Conservation (phyloP, 495 filamentous ascomycete species). For the Penicillium mononematosum region DNA sequence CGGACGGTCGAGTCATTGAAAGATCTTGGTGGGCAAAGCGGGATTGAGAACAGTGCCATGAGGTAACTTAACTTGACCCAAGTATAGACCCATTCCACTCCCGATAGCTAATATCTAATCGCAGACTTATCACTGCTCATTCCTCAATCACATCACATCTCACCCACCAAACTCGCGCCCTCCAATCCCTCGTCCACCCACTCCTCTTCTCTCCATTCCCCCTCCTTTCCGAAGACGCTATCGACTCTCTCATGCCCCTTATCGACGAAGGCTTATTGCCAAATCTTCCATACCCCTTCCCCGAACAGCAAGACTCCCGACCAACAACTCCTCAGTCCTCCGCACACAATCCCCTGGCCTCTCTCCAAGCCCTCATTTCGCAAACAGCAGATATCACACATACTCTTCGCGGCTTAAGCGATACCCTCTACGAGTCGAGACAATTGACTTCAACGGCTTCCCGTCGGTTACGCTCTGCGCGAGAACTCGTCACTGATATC, state of each 20-base stretch:
- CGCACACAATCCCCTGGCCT: slow-evolving; percentile 47
- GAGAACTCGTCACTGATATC: slow-evolving; percentile 80
- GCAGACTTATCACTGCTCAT: slow-evolving; percentile 83
- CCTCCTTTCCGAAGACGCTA: slow-evolving; percentile 62
- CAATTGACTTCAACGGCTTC: slow-evolving; percentile 80
- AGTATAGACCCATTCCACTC: slow-evolving; percentile 4
- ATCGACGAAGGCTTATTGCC: slow-evolving; percentile 55
- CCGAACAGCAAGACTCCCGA: slow-evolving; percentile 49
- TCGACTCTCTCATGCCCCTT: slow-evolving; percentile 65
- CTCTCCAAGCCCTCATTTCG: slow-evolving; percentile 52
- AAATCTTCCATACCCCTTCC: slow-evolving; percentile 49
- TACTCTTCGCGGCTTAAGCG: slow-evolving; percentile 80
- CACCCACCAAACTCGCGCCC: slow-evolving; percentile 75
- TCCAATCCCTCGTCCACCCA: slow-evolving; percentile 77
- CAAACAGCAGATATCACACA: slow-evolving; percentile 73
- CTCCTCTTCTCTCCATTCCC: slow-evolving; percentile 52
- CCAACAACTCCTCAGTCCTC: slow-evolving; percentile 37
- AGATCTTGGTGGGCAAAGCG: slow-evolving; percentile 78
- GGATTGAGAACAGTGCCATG: slow-evolving; percentile 75
- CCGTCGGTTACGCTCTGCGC: slow-evolving; percentile 68
- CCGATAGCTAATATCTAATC: slow-evolving; percentile 22
- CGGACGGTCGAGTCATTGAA: slow-evolving; percentile 70
- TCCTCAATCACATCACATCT: slow-evolving; percentile 80
- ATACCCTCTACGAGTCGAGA: slow-evolving; percentile 90
- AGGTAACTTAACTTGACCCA: slow-evolving; percentile 57